Conservation (phyloP, 805 yeast genomes). For the Kurtzmaniella cleridarum region DNA sequence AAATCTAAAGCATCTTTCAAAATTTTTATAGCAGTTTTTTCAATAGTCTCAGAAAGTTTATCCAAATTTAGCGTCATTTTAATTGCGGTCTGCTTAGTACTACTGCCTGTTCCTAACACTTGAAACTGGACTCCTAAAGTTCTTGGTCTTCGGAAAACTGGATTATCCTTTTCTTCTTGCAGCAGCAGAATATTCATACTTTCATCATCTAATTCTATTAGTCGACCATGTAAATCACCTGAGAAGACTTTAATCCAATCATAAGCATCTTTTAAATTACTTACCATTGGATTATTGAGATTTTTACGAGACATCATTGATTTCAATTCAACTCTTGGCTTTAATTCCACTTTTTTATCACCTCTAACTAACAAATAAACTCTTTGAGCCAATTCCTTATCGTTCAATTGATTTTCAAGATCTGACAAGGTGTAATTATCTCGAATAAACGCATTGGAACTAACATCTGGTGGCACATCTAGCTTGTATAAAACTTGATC, state of each 20-base stretch:
- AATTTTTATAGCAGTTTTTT: conserved; percentile 28
- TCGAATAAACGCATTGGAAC: conserved; percentile 44
- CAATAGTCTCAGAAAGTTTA: conserved; percentile 25
- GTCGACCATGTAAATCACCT: conserved; percentile 68
- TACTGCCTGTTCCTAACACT: conserved; percentile 15
- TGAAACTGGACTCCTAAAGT: conserved; percentile 42
- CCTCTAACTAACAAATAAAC: conserved; percentile 67
- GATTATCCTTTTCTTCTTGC: conserved; percentile 18
- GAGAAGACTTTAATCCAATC: conserved; percentile 82
- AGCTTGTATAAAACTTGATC: conserved; percentile 47
- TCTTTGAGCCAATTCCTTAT: conserved; percentile 48
- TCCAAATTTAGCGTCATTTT: conserved; percentile 31
- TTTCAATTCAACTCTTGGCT: conserved; percentile 57
- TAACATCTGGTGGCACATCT: conserved; percentile 43
- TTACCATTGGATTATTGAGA: conserved; percentile 52
- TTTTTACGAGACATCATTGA: conserved; percentile 90
- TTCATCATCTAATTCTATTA: conserved; percentile 74
- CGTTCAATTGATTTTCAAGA: conserved; percentile 16
- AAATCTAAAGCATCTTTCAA: conserved; percentile 35
- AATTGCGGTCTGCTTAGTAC: conserved; percentile 40
- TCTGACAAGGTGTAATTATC: conserved; percentile 35
- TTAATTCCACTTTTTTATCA: conserved; percentile 45
- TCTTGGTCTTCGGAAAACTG: conserved; percentile 44
- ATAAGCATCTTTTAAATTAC: conserved; percentile 47
- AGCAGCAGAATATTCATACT: conserved; percentile 23